Conservation (phyloP, 169 alveolate species). For the Hepatocystis sp. region DNA sequence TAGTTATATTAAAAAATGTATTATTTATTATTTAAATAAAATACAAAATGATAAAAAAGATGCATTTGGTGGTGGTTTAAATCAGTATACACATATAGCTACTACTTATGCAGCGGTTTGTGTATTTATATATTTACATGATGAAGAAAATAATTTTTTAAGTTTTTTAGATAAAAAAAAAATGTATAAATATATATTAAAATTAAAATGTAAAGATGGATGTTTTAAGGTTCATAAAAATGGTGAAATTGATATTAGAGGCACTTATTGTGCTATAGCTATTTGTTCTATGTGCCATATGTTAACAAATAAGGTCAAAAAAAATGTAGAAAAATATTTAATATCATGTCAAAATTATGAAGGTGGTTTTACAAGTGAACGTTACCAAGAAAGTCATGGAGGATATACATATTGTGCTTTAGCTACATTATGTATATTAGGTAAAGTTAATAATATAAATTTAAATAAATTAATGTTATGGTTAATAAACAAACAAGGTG, state of each 20-base stretch:
- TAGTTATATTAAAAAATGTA: constrained; percentile 41
- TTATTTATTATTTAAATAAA: constrained; percentile 53
- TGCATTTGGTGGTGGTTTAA: constrained; percentile 94
- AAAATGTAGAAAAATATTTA: constrained; percentile 91
- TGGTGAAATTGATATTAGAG: constrained; percentile 97
- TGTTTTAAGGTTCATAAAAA: constrained; percentile 91
- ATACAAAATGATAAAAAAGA: constrained; percentile 83
- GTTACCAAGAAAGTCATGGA: constrained; percentile 97
- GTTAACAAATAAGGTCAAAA: constrained; percentile 89
- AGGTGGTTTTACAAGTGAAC: constrained; percentile 97
- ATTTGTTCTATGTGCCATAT: constrained; percentile 92
- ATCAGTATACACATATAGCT: constrained; percentile 92
- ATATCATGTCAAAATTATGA: constrained; percentile 95
- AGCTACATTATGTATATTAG: constrained; percentile 92
- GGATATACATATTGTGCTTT: constrained; percentile 98
- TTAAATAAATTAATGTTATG: constrained; percentile 89
- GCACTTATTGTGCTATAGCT: constrained; percentile 94
- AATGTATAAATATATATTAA: constrained; percentile 89
- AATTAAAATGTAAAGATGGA: constrained; percentile 92
- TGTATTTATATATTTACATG: constrained; percentile 77
- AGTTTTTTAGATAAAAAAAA: constrained; percentile 90
- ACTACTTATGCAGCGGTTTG: constrained; percentile 94
- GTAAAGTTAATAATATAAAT: constrained; percentile 89
- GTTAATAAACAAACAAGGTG: constrained; percentile 91
- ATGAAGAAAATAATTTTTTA: constrained; percentile 84